Base-by-base conservation (phyloP, 75 land plant genomes). In the Cupressus sempervirens region DNA sequence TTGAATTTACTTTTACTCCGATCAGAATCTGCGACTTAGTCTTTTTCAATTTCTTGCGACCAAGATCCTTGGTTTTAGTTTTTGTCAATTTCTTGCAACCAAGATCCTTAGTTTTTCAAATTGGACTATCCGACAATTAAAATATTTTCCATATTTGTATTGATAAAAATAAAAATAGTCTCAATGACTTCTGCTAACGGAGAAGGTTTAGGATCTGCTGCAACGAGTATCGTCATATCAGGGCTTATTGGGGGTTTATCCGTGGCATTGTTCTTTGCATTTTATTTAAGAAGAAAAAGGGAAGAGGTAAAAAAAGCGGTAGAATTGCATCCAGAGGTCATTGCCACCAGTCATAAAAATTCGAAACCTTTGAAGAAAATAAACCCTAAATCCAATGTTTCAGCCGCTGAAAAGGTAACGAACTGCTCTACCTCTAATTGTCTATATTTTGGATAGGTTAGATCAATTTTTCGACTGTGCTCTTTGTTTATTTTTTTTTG, bases 231-330 rank as follows among this genome's bases (percentile, higher is more conserved):
- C 18, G 46, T 86, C 34, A 53, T 93, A 16, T 94, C 95, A 18
- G 82, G 85, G 23, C 8, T 92, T 52, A 53, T 92, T n/a, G 95
- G 92, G 35, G 91, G 90, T 7, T 41, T 92, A 67, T 85, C 92
- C 53, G 90, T 88, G 8, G 80, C 90, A 30, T 40, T 91, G 29
- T 81, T 91, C 83, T 91, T 92, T 89, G 86, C 86, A 41, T 89
- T 77, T 79, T 94, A 92, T 88, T 86, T 92, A 70, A 83, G 86
- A 83, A 88, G 93, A 81, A 86, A 83, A 43, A 84, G 92, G 77
- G 83, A 90, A 14, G 93, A 94, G 62, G 90, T 92, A 32, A 43
- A 86, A 46, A 23, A 10, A 40, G 50, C 29, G 1, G 68, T 91
- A 50, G 83, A 91, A 34, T 67, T 89, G n/a, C 54, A 73, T 38